Base-by-base conservation (phyloP, 306 rosid species). In the Gastrolobium villosum region DNA sequence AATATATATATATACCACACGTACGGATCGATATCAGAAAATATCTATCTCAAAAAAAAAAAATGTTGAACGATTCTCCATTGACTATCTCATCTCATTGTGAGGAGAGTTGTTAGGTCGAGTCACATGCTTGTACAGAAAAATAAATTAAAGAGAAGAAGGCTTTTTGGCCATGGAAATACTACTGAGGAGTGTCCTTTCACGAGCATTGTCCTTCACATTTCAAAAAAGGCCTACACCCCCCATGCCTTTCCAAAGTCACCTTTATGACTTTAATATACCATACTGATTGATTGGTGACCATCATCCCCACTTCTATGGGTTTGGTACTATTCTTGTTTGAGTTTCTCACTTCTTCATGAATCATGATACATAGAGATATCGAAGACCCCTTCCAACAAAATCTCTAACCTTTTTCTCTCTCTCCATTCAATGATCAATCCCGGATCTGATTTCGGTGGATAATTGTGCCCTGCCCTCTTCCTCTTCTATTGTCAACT, bases 241-340 rank as follows among this genome's bases (percentile, higher is more conserved):
- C 9, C 54, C 30, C 56, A 40, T 0, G 30, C 86, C 79, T 69
- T 85, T 91, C 76, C 81, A 49, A 67, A 54, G 68, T 56, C 0
- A 79, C 85, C 90, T 93, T 89, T 84, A 74, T 63, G 76, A 64
- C 76, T 88, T 89, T 68, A 85, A 60, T 70, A 84, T 73, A 35
- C 84, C 84, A 65, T 82, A 1, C 62, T 44, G 5, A 70, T 83
- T 79, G 20, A 66, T 77, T 32, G 59, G 5, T 84, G 8, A 9
- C 68, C 69, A 1, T 13, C n/a, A 63, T 82, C 75, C 72, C 72
- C 79, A 52, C 83, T 53, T 81, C 70, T 31, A 44, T 79, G 65
- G 41, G 10, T 50, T 40, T 2, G 5, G 2, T 9, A 10, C 80
- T 46, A 61, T 81, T 70, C 68, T 76, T 74, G 34, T 61, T 75